Conservation (phyloP, 306 rosid genomes). For the Sphenostylis stenocarpa region DNA sequence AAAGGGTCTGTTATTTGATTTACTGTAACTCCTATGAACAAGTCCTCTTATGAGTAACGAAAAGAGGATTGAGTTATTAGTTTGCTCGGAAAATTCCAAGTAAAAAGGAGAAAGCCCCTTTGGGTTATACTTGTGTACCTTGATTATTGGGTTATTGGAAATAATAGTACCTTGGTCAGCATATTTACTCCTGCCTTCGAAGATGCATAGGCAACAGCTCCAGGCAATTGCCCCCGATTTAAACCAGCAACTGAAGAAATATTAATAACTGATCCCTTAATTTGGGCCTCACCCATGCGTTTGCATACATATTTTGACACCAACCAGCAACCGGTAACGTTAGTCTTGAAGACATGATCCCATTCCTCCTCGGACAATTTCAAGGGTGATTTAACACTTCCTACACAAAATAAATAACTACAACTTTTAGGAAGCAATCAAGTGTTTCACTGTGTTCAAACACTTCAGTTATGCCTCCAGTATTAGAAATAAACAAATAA, state of each 20-base stretch:
- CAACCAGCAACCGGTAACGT: constrained; percentile 76
- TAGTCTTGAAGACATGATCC: constrained; percentile 57
- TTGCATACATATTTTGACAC: constrained; percentile 67
- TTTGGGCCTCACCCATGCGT: constrained; percentile 52
- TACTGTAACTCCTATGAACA: too few species aligned
- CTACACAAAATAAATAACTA: constrained; percentile 30
- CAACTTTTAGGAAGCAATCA: neutral
- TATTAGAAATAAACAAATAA: neutral
- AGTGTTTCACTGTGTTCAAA: neutral
- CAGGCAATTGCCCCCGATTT: constrained; percentile 66
- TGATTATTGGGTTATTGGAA: neutral
- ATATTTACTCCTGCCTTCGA: constrained; percentile 63
- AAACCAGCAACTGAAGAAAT: constrained; percentile 70
- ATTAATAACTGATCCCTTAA: constrained; percentile 67
- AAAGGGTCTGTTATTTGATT: too few species aligned
- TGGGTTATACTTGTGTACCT: too few species aligned
- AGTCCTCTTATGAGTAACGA: too few species aligned
- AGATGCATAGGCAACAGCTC: constrained; percentile 62
- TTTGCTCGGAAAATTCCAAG: too few species aligned
- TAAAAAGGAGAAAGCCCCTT: too few species aligned
- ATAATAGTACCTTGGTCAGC: constrained; percentile 58
- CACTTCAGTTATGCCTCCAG: neutral
- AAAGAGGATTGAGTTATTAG: too few species aligned
- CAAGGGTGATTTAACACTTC: constrained; percentile 63
- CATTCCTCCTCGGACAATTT: constrained; percentile 74